Percentiles rank a stretch among this genome's conserved stretches.
Evolutionary conservation across 495 filamentous ascomycete species (phyloP).

Genomic region (Melanomma pulvis-pyrius): DNA sequence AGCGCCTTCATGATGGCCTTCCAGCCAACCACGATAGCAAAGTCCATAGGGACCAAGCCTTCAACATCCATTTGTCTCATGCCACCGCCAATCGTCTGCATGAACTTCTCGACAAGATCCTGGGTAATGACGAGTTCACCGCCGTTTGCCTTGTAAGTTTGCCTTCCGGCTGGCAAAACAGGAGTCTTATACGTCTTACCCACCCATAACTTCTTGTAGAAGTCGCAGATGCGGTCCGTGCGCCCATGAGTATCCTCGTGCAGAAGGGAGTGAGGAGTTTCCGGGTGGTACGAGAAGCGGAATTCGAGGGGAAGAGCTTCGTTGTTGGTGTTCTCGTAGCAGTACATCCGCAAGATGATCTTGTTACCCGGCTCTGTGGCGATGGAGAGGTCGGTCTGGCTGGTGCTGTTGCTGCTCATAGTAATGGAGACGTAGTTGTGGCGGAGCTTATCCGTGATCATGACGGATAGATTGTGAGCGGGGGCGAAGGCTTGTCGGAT

Average conservation of each 20-base stretch:
- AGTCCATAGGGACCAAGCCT: slow-evolving; percentile 35
- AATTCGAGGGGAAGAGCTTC: slow-evolving; percentile 20
- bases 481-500: slow-evolving; percentile 22
- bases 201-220: slow-evolving; percentile 22
- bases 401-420: slow-evolving; percentile 16
- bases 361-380: slow-evolving; percentile 19
- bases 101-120: slow-evolving; percentile 17
- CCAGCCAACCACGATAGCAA: slow-evolving; percentile 44
- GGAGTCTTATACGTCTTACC: slow-evolving; percentile 11
- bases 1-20: slow-evolving; percentile 43
- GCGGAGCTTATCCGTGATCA: slow-evolving; percentile 16
- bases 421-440: slow-evolving; percentile 14
- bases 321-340: slow-evolving; percentile 14
- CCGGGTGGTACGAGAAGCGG: slow-evolving; percentile 17
- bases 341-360: slow-evolving; percentile 20
- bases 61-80: slow-evolving; percentile 2
- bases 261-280: slow-evolving; percentile 11
- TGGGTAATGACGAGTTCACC: slow-evolving; percentile 9
- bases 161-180: slow-evolving; percentile 2
- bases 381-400: slow-evolving; percentile 16
- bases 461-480: slow-evolving; percentile 1
- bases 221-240: slow-evolving; percentile 18
- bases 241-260: slow-evolving; percentile 18
- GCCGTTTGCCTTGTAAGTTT: slow-evolving; percentile 7
- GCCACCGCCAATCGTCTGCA: slow-evolving; percentile 23